Percentiles rank a stretch among this genome's conserved stretches.
These are phyloP conservation scores for Elsinoe fawcettii DNA, from an alignment of 2,329 filamentous ascomycete species.

Conservation along the genomic window DNA sequence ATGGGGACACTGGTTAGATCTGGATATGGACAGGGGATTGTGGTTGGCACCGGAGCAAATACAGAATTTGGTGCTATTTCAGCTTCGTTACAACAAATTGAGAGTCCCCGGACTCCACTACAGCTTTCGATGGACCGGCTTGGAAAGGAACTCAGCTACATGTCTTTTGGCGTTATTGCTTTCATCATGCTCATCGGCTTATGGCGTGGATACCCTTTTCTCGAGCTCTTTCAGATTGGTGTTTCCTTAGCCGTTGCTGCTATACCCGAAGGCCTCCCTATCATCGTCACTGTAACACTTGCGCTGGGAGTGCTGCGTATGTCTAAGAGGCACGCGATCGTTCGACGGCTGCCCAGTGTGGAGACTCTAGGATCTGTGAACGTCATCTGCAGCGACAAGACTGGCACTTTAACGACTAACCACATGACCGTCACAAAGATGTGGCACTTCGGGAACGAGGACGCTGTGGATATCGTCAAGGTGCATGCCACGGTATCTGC, in stretches of 20 bases:
- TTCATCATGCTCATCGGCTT: conserved; percentile 88
- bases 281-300: conserved; percentile 95
- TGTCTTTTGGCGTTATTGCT: conserved; percentile 89
- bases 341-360: conserved; percentile 90
- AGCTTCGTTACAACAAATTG: conserved; percentile 85
- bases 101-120: conserved; percentile 86
- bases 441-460: conserved; percentile 74
- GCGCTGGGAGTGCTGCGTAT: conserved; percentile 92
- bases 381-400: conserved; percentile 99
- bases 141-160: conserved; percentile 90
- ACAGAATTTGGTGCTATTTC: conserved; percentile 97
- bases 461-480: conserved; percentile 50
- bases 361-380: conserved; percentile 98
- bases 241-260: conserved; percentile 94
- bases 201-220: conserved; percentile 75
- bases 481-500: conserved; percentile 49
- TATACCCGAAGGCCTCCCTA: conserved; percentile 91
- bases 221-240: conserved; percentile 96
- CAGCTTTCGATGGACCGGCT: conserved; percentile 97
- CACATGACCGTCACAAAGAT: conserved; percentile 97
- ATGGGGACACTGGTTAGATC: conserved; percentile 97
- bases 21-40: conserved; percentile 88
- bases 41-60: conserved; percentile 89
- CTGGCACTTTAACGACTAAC: conserved; percentile 90
- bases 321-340: conserved; percentile 91